These are phyloP conservation scores for Salvia splendens DNA, from an alignment of 257 asterid species.

Conservation along the genomic window DNA sequence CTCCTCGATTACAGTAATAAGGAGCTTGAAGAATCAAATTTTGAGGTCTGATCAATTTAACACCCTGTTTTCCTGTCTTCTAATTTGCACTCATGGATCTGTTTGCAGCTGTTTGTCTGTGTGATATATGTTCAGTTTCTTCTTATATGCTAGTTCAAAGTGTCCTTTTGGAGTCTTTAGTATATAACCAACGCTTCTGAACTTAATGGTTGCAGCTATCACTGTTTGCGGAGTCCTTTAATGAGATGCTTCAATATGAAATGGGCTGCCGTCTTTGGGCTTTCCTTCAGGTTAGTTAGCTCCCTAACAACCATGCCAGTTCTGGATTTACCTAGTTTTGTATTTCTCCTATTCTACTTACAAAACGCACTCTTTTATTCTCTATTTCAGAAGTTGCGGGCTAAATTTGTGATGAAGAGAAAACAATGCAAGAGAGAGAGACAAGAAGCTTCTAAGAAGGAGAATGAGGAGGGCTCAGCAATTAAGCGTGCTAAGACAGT, in stretches of 20 bases:
- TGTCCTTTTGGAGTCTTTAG: conserved; percentile 2
- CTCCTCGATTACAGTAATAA: conserved; percentile 83
- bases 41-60: conserved; percentile 60
- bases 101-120: neutral
- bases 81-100: neutral
- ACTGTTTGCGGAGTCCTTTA: conserved; percentile 79
- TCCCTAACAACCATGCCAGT: conserved; percentile 13
- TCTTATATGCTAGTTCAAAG: conserved; percentile 7
- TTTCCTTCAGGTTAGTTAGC: conserved; percentile 81
- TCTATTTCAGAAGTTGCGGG: conserved; percentile 60
- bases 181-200: neutral
- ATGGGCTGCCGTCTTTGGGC: conserved; percentile 83
- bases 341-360: conserved; percentile 4
- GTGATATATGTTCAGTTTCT: neutral
- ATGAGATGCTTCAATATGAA: conserved; percentile 90
- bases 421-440: conserved; percentile 74
- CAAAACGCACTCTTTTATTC: conserved; percentile 9
- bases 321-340: conserved; percentile 12
- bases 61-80: neutral
- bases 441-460: conserved; percentile 55
- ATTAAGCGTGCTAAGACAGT: conserved; percentile 59
- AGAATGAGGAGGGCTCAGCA: conserved; percentile 48
- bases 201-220: conserved; percentile 62
- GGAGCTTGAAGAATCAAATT: conserved; percentile 77
- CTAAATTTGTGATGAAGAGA: conserved; percentile 53